Conservation (phyloP, 2,329 filamentous ascomycete genomes). For the Sclerotinia nivalis region DNA sequence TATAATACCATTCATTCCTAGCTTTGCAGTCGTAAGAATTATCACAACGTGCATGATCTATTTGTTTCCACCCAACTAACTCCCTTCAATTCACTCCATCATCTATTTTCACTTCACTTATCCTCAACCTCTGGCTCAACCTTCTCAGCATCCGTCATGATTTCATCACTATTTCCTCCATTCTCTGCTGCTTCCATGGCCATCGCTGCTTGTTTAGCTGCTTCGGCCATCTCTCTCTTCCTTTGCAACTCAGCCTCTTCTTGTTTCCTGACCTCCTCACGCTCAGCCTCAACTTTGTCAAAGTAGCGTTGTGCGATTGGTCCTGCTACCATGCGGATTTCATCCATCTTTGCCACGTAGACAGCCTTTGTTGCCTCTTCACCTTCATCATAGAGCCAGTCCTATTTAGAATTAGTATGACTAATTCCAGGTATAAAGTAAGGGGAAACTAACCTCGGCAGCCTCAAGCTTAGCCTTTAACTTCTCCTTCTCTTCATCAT, state of each 20-base stretch:
- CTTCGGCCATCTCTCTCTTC: conserved; percentile 53
- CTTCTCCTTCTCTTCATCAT: conserved; percentile 87
- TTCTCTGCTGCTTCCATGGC: conserved; percentile 41
- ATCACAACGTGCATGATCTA: conserved; percentile 12
- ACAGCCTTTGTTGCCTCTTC: conserved; percentile 92
- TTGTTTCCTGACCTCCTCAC: conserved; percentile 74
- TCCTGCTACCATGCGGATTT: conserved; percentile 86
- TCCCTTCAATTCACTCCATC: background rate
- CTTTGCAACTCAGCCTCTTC: conserved; percentile 47
- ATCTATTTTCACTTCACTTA: conserved; percentile 27
- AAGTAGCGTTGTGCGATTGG: conserved; percentile 93
- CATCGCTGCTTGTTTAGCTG: conserved; percentile 50
- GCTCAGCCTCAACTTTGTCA: conserved; percentile 88
- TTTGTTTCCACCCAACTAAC: conserved; percentile 16
- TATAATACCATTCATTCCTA: conserved; percentile 18
- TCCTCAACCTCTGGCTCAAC: conserved; percentile 36
- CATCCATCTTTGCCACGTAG: conserved; percentile 93
- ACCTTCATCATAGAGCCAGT: conserved; percentile 98
- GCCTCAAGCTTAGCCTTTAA: conserved; percentile 80
- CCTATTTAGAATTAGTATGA: conserved; percentile 54
- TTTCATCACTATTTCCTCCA: conserved; percentile 56
- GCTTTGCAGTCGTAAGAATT: conserved; percentile 3
- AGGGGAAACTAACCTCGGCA: conserved; percentile 70
- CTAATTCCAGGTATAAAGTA: background rate
- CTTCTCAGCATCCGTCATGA: conserved; percentile 59